A percentile compares a stretch with the other conserved stretches of the same genome.
These are phyloP conservation scores for Syncephalastrum racemosum DNA, from an alignment of 371 early-diverging fungal species.

Conservation along the genomic window DNA sequence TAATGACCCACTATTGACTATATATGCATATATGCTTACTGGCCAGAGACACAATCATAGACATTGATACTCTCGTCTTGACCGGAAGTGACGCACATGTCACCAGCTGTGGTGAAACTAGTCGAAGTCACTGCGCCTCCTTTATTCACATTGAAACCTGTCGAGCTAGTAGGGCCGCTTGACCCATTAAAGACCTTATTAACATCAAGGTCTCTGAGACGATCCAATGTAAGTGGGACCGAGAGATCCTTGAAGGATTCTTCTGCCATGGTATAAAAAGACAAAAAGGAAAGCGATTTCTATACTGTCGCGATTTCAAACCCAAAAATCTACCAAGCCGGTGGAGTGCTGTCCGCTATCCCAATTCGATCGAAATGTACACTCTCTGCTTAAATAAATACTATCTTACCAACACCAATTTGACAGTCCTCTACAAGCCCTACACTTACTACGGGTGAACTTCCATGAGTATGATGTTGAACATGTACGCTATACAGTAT, in stretches of 20 bases:
- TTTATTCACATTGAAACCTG: too few species aligned
- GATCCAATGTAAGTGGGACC: conserved; percentile 19
- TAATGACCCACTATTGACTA: background rate
- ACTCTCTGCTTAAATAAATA: too few species aligned
- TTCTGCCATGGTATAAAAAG: background rate
- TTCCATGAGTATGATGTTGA: too few species aligned
- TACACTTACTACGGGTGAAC: too few species aligned
- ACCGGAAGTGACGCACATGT: conserved; percentile 68
- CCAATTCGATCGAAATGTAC: too few species aligned
- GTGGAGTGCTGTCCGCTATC: too few species aligned
- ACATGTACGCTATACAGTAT: too few species aligned
- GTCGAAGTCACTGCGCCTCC: conserved; percentile 39
- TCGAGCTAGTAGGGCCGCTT: conserved; percentile 24
- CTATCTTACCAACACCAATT: too few species aligned
- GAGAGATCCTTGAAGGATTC: too few species aligned
- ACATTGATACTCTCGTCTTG: conserved; percentile 77
- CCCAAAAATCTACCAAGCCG: too few species aligned
- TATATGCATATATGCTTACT: conserved; percentile 40
- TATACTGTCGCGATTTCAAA: too few species aligned
- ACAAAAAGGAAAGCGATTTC: conserved; percentile 1
- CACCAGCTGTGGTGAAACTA: conserved; percentile 71
- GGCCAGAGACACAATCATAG: conserved; percentile 73
- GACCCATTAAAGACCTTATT: conserved; percentile 72
- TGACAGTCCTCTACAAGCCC: too few species aligned
- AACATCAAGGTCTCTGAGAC: conserved; percentile 38